Conservation (phyloP, 2,329 filamentous ascomycete genomes). For the Cordyceps sp. region DNA sequence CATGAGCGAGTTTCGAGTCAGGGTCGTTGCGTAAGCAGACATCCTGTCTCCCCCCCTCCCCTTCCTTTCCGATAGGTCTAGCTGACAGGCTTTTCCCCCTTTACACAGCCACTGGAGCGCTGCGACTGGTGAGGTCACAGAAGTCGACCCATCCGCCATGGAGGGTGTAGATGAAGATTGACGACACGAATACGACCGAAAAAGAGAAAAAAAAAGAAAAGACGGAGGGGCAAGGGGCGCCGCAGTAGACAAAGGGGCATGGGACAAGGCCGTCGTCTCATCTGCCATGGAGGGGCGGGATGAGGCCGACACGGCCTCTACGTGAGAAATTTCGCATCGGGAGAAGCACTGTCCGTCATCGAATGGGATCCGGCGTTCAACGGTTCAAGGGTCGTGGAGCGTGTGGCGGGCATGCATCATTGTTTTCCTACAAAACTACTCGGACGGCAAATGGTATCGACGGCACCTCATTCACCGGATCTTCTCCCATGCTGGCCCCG, state of each 20-base stretch:
- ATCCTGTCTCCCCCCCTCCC: background rate
- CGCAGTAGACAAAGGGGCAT: too few species aligned
- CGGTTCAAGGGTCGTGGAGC: slow-evolving; percentile 10
- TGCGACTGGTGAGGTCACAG: slow-evolving; percentile 40
- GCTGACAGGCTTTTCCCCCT: background rate
- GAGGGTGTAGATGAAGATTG: slow-evolving; percentile 16
- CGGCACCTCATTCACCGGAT: too few species aligned
- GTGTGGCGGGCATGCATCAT: slow-evolving; percentile 11
- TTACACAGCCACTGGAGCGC: slow-evolving; percentile 41
- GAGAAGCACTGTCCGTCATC: too few species aligned
- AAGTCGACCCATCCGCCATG: slow-evolving; percentile 25
- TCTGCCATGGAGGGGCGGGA: too few species aligned
- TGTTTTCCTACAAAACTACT: too few species aligned
- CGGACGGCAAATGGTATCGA: too few species aligned
- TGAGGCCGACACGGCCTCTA: too few species aligned
- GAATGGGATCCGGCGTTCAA: slow-evolving; percentile 17
- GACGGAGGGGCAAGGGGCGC: background rate
- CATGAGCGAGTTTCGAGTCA: slow-evolving; percentile 77
- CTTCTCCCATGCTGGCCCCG: too few species aligned
- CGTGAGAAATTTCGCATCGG: too few species aligned
- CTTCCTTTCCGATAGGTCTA: slow-evolving; percentile 1
- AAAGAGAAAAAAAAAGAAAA: background rate
- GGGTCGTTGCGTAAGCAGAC: slow-evolving; percentile 50
- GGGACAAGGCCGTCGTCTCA: too few species aligned
- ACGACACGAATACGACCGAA: slow-evolving; percentile 2